A percentile compares a stretch with the other conserved stretches of the same genome.
phyloP scores from a whole-genome alignment of 2,329 filamentous ascomycete species.

The Dactylella cylindrospora region DNA sequence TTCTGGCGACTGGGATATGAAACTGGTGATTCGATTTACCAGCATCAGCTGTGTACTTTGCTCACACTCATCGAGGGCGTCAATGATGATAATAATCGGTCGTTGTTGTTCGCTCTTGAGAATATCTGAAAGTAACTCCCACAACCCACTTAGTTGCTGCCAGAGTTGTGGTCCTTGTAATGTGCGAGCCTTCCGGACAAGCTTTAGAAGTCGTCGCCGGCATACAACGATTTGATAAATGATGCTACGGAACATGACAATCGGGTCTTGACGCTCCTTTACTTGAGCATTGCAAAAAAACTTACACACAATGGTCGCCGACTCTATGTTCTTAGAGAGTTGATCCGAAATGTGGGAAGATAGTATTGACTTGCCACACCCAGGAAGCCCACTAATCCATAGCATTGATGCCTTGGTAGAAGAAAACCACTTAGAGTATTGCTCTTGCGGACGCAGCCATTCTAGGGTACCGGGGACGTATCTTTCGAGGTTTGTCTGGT shows the following conservation, averaged over 20 bases:
- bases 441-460: background rate
- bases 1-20: background rate
- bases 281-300: conserved; percentile 7
- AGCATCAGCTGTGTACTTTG: conserved; percentile 1
- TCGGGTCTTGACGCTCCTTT: background rate
- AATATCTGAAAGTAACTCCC: conserved; percentile 8
- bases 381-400: background rate
- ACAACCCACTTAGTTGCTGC: conserved; percentile 1
- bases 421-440: background rate
- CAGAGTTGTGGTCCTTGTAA: conserved; percentile 5
- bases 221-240: conserved; percentile 8
- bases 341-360: conserved; percentile 4
- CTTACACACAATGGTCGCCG: background rate
- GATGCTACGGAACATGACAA: conserved; percentile 5
- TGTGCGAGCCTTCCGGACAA: conserved; percentile 4
- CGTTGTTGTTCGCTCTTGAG: background rate
- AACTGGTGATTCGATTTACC: background rate
- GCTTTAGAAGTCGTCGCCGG: background rate
- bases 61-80: conserved; percentile 6
- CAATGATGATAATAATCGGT: conserved; percentile 5
- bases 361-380: conserved; percentile 7
- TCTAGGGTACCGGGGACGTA: conserved; percentile 1
- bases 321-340: background rate
- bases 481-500: background rate
- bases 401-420: background rate